phyloP scores from a whole-genome alignment of 805 yeast species.

The Candida railenensis region DNA sequence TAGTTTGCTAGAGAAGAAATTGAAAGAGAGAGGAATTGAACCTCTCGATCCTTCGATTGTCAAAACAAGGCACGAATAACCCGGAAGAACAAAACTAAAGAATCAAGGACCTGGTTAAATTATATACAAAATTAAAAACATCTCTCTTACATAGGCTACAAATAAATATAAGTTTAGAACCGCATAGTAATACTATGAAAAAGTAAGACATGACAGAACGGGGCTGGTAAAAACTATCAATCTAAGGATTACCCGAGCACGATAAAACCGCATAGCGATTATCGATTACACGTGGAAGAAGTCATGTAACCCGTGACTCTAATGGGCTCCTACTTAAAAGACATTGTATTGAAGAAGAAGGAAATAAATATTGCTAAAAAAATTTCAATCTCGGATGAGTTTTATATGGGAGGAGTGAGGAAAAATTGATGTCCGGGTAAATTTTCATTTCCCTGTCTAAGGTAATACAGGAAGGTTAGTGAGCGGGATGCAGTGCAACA shows the following conservation, averaged over 20 bases:
- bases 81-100: no score
- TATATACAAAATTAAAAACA: no score
- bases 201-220: conserved; percentile 53
- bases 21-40: conserved; percentile 61
- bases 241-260: conserved; percentile 98
- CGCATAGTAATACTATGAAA: conserved; percentile 59
- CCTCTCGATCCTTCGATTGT: conserved; percentile 57
- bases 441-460: not conserved
- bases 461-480: no score
- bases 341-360: conserved; percentile 40
- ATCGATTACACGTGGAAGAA: conserved; percentile 48
- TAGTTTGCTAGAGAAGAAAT: conserved; percentile 56
- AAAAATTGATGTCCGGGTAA: conserved; percentile 1
- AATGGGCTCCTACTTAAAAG: conserved; percentile 76
- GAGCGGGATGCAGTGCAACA: no score
- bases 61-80: conserved; percentile 11
- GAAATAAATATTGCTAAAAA: conserved; percentile 5
- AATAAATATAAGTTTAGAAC: conserved; percentile 67
- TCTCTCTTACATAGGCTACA: no score
- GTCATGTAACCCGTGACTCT: conserved; percentile 64
- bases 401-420: not conserved
- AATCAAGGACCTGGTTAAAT: no score
- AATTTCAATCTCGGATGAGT: not conserved
- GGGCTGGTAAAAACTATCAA: conserved; percentile 53
- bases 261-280: conserved; percentile 48